A percentile compares a stretch with the other conserved stretches of the same genome.
phyloP scores from a whole-genome alignment of 371 early-diverging fungal species.

The Mucor saturninus region DNA sequence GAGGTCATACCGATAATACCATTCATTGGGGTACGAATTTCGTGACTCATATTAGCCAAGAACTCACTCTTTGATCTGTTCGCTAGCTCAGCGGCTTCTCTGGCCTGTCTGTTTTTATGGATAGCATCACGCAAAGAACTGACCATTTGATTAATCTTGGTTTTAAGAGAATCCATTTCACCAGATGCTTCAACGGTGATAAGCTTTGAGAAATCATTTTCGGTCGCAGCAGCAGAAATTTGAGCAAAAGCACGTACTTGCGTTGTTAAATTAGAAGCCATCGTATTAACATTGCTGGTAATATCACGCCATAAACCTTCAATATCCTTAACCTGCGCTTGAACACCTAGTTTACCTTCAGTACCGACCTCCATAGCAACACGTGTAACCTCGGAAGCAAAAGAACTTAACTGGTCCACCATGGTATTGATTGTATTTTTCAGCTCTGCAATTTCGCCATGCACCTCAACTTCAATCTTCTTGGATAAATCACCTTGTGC shows the following conservation, averaged over 20 bases:
- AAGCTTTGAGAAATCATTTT: constrained; percentile 68
- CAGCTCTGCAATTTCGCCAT: constrained; percentile 59
- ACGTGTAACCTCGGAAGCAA: constrained; percentile 54
- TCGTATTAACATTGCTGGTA: constrained; percentile 59
- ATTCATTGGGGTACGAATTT: constrained; percentile 80
- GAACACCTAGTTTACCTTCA: constrained; percentile 49
- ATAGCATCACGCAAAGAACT: constrained; percentile 70
- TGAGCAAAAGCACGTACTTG: constrained; percentile 70
- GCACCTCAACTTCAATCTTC: constrained; percentile 44
- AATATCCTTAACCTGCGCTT: constrained; percentile 52
- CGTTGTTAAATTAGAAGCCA: constrained; percentile 58
- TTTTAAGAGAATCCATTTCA: constrained; percentile 80
- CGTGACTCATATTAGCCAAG: constrained; percentile 79
- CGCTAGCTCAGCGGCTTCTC: constrained; percentile 77
- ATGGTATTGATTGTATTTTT: constrained; percentile 61
- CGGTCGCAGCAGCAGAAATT: constrained; percentile 66
- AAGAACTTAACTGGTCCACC: constrained; percentile 54
- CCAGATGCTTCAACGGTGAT: constrained; percentile 77
- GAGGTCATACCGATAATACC: constrained; percentile 81
- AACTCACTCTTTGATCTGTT: constrained; percentile 78
- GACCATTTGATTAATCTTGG: constrained; percentile 80
- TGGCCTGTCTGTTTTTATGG: constrained; percentile 70
- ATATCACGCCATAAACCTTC: constrained; percentile 72
- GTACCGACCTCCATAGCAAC: constrained; percentile 62
- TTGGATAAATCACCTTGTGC: constrained; percentile 51